Percentiles rank a stretch among this genome's conserved stretches.
These are phyloP conservation scores for Aphanomyces cochlioides DNA, from an alignment of 352 stramenopile genomes.

Conservation along the genomic window DNA sequence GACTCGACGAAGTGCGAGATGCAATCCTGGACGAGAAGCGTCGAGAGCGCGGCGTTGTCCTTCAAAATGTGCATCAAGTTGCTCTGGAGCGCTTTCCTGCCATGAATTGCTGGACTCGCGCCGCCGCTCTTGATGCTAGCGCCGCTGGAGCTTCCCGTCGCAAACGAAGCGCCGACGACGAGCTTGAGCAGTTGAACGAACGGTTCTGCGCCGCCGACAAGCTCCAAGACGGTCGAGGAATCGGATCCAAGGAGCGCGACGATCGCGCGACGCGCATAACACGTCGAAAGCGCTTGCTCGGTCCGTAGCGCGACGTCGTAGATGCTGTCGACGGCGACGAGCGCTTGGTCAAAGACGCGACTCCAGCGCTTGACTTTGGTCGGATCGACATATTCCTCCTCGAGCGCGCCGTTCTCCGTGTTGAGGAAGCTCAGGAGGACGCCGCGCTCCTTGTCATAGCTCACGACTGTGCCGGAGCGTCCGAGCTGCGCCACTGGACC, in stretches of 20 bases:
- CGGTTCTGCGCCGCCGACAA: constrained; percentile 61
- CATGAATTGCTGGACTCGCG: too few relatives aligned
- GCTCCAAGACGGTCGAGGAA: constrained; percentile 37
- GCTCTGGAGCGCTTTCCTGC: not conserved
- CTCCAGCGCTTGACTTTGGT: constrained; percentile 73
- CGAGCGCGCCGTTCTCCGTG: constrained; percentile 78
- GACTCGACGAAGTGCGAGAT: constrained; percentile 82
- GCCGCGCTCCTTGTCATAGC: constrained; percentile 50
- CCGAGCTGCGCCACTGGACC: constrained; percentile 65
- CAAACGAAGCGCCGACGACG: constrained; percentile 43
- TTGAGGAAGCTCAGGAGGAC: constrained; percentile 82
- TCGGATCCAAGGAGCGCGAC: constrained; percentile 37
- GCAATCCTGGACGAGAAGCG: constrained; percentile 76
- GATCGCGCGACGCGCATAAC: constrained; percentile 70
- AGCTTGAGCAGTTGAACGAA: constrained; percentile 83
- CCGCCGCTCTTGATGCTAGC: too few relatives aligned
- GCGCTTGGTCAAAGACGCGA: constrained; percentile 72
- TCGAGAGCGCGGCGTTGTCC: constrained; percentile 6
- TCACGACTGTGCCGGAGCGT: constrained; percentile 63
- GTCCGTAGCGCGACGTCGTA: constrained; percentile 68
- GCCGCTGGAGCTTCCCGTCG: too few relatives aligned
- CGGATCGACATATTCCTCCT: constrained; percentile 76
- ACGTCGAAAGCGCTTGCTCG: constrained; percentile 75
- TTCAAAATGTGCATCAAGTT: constrained; percentile 7
- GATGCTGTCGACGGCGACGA: constrained; percentile 66